Conservation (phyloP, 2,329 filamentous ascomycete species). For the Botrytis galanthina region DNA sequence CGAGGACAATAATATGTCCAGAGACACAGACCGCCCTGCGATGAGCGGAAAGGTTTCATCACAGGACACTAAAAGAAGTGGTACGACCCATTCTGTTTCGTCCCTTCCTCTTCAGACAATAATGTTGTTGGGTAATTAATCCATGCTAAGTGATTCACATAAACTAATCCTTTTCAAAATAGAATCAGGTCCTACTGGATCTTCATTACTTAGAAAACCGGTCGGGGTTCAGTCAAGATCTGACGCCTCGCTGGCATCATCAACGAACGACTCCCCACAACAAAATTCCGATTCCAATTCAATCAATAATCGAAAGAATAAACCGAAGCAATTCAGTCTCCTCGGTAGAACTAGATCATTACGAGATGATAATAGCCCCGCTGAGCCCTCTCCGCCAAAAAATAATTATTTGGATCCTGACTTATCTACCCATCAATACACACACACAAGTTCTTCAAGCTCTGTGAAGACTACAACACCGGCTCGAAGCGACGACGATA, state of each 20-base stretch:
- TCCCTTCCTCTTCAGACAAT: conserved; percentile 20
- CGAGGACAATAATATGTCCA: conserved; percentile 39
- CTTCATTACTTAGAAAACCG: conserved; percentile 32
- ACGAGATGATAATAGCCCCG: conserved; percentile 41
- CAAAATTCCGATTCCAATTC: conserved; percentile 25
- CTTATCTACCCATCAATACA: conserved; percentile 39
- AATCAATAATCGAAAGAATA: conserved; percentile 30
- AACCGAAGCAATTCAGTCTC: conserved; percentile 39
- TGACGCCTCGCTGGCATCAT: conserved; percentile 32
- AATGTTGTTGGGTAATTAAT: conserved; percentile 4
- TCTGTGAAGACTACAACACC: conserved; percentile 60
- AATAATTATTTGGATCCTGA: conserved; percentile 23
- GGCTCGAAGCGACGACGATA: conserved; percentile 52
- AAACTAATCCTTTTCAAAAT: conserved; percentile 20
- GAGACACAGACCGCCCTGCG: conserved; percentile 36
- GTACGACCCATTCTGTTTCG: conserved; percentile 34
- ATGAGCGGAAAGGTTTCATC: conserved; percentile 36
- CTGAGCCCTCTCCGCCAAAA: conserved; percentile 16
- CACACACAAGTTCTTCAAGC: conserved; percentile 36
- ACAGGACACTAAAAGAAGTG: conserved; percentile 35
- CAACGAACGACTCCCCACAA: conserved; percentile 19
- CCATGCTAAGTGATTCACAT: conserved; percentile 7
- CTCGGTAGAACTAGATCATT: conserved; percentile 45
- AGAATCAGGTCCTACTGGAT: conserved; percentile 32
- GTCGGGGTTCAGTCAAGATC: conserved; percentile 34